phyloP scores from a whole-genome alignment of 2,329 filamentous ascomycete species.

The Fusarium pininemorale region DNA sequence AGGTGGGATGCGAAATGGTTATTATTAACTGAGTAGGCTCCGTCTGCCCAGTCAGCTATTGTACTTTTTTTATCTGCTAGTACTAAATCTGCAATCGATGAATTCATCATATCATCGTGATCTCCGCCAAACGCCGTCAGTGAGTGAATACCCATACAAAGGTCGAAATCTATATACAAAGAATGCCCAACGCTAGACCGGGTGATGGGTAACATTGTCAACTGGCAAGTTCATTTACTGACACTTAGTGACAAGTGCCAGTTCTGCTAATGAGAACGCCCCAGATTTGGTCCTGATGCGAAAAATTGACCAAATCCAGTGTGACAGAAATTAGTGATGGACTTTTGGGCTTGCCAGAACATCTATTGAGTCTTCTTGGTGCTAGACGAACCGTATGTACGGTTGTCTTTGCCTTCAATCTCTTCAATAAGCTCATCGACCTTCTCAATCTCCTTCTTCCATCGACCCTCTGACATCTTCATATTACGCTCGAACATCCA shows the following conservation, averaged over 20 bases:
- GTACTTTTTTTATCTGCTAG: conserved; percentile 13
- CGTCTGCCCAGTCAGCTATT: conserved; percentile 4
- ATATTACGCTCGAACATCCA: conserved; percentile 85
- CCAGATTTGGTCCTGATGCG: not conserved
- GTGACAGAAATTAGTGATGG: not conserved
- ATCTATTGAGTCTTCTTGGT: conserved; percentile 55
- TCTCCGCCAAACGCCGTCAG: conserved; percentile 25
- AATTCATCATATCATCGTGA: conserved; percentile 21
- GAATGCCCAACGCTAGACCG: not conserved
- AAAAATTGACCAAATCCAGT: not conserved
- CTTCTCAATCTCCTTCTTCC: conserved; percentile 73
- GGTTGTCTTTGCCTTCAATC: conserved; percentile 69
- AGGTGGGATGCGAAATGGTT: conserved; percentile 28
- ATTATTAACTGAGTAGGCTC: conserved; percentile 20
- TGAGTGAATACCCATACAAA: conserved; percentile 27
- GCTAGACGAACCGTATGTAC: conserved; percentile 53
- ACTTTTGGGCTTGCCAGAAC: not conserved
- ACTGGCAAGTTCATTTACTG: not conserved
- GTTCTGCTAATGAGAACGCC: not conserved
- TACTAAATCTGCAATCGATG: conserved; percentile 37
- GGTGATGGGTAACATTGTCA: not conserved
- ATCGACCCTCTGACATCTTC: conserved; percentile 85
- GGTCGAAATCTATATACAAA: conserved; percentile 32
- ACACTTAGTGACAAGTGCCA: not conserved
- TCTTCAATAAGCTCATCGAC: conserved; percentile 75